These are phyloP conservation scores for Ceratocystis cacaofunesta DNA, from an alignment of 2,329 filamentous ascomycete genomes.

Conservation along the genomic window DNA sequence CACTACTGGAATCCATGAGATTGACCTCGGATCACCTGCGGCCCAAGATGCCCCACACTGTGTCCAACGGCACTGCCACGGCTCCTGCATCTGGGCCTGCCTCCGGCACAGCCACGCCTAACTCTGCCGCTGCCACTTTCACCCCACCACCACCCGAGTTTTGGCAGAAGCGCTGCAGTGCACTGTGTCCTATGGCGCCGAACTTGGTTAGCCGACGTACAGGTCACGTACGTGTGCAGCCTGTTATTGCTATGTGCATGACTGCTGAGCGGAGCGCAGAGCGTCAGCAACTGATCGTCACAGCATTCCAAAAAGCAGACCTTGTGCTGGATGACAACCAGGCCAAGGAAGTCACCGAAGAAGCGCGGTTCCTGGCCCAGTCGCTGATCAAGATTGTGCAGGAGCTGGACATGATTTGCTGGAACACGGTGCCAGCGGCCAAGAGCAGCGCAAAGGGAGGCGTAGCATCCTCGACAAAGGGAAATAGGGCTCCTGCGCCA, in stretches of 20 bases:
- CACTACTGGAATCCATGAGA: constrained; percentile 1
- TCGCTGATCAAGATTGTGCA: constrained; percentile 5
- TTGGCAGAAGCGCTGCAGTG: constrained; percentile 10
- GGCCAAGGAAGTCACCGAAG: background rate
- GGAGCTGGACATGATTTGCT: constrained; percentile 14
- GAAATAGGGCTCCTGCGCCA: background rate
- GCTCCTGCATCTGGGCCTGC: background rate
- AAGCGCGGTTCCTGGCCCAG: constrained; percentile 8
- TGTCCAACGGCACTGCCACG: background rate
- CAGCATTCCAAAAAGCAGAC: background rate
- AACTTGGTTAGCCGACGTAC: constrained; percentile 4
- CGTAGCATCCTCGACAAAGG: background rate
- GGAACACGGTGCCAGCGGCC: background rate
- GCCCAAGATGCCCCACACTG: constrained; percentile 7
- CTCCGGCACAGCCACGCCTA: background rate
- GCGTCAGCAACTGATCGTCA: constrained; percentile 2
- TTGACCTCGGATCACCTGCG: constrained; percentile 3
- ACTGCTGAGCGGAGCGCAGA: background rate
- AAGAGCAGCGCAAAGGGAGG: background rate
- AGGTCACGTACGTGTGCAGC: background rate
- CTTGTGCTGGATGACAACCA: background rate
- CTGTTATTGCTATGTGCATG: constrained; percentile 3
- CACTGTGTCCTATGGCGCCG: constrained; percentile 1
- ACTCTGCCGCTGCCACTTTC: background rate
- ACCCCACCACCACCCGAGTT: constrained; percentile 6